Conservation (phyloP, 257 asterid genomes). For the Nicotiana paniculata region DNA sequence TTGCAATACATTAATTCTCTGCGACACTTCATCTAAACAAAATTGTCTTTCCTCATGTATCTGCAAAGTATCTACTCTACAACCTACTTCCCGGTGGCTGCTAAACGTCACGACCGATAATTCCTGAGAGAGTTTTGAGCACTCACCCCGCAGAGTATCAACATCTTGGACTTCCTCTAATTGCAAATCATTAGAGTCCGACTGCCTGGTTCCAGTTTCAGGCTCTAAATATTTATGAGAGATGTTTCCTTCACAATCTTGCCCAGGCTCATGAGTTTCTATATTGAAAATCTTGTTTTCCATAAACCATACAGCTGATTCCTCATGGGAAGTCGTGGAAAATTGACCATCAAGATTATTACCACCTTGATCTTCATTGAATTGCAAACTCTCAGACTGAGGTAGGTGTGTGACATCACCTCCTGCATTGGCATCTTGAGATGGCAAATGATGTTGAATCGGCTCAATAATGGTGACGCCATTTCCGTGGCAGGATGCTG, state of each 20-base stretch:
- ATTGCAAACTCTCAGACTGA: slow-evolving; percentile 5
- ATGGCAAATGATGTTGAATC: background rate
- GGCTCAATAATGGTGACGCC: background rate
- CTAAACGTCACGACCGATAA: slow-evolving; percentile 4
- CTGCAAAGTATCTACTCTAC: slow-evolving; percentile 22
- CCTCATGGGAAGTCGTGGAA: background rate
- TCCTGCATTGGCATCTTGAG: slow-evolving; percentile 4
- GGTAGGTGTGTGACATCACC: background rate
- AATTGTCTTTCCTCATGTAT: slow-evolving; percentile 18
- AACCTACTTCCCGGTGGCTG: slow-evolving; percentile 25
- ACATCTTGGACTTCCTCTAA: background rate
- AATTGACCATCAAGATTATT: slow-evolving; percentile 13
- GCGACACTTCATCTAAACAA: slow-evolving; percentile 11
- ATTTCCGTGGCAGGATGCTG: background rate
- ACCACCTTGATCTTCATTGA: slow-evolving; percentile 20
- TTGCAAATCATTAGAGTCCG: background rate
- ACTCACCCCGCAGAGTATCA: background rate
- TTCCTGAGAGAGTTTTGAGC: background rate
- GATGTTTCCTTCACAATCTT: background rate
- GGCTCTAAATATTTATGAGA: background rate
- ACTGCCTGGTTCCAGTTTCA: background rate
- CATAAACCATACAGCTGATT: background rate
- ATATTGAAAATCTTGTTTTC: background rate
- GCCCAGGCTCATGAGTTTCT: background rate
- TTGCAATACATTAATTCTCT: slow-evolving; percentile 5